These are phyloP conservation scores for Fusarium kyushuense DNA, from an alignment of 2,329 filamentous ascomycete species.

Conservation along the genomic window DNA sequence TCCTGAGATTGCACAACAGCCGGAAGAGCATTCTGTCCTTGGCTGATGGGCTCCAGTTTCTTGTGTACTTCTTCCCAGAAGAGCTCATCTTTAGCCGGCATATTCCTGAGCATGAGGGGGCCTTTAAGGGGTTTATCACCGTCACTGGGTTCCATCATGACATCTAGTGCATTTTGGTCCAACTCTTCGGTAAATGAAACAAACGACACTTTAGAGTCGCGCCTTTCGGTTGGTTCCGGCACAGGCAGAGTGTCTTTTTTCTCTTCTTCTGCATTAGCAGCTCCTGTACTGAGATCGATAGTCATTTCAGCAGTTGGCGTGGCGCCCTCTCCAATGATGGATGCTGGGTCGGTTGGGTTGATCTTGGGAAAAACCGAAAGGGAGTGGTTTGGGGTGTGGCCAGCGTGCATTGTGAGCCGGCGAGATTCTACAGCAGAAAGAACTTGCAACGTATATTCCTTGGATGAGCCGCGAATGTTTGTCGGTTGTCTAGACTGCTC, in stretches of 20 bases:
- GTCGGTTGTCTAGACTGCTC: conserved; percentile 29
- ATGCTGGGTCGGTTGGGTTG: conserved; percentile 54
- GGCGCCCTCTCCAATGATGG: conserved; percentile 45
- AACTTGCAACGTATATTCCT: conserved; percentile 59
- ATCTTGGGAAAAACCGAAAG: conserved; percentile 63
- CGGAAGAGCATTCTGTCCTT: conserved; percentile 61
- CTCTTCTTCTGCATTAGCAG: conserved; percentile 7
- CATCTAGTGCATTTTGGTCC: conserved; percentile 42
- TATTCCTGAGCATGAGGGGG: conserved; percentile 67
- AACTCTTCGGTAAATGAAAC: conserved; percentile 21
- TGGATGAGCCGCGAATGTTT: conserved; percentile 49
- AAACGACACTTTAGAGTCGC: conserved; percentile 39
- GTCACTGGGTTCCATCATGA: conserved; percentile 55
- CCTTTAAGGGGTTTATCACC: conserved; percentile 62
- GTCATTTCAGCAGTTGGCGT: conserved; percentile 47
- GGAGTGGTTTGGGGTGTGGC: conserved; percentile 72
- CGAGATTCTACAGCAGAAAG: conserved; percentile 62
- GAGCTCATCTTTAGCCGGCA: conserved; percentile 66
- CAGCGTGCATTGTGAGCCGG: conserved; percentile 71
- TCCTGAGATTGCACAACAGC: conserved; percentile 55
- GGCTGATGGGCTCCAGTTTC: conserved; percentile 64
- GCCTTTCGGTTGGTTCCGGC: conserved; percentile 18
- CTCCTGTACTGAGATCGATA: conserved; percentile 22
- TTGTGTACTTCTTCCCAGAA: conserved; percentile 64
- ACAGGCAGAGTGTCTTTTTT: conserved; percentile 1